These are phyloP conservation scores for Setaria viridis DNA, from an alignment of 202 grass and related monocot species.

Conservation along the genomic window DNA sequence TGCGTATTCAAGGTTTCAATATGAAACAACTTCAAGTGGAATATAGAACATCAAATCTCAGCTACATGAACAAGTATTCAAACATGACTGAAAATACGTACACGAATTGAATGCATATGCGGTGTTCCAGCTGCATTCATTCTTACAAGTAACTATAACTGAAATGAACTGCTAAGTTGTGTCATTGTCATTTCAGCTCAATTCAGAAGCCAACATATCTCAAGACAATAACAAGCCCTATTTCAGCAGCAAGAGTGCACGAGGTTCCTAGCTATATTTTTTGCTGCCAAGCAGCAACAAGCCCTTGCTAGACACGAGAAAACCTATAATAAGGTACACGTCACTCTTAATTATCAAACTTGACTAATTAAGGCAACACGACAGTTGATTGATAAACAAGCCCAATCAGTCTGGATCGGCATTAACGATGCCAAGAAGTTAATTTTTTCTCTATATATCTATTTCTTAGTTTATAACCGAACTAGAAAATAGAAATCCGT, in stretches of 20 bases:
- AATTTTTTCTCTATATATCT: background rate
- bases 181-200: background rate
- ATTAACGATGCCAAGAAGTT: background rate
- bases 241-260: background rate
- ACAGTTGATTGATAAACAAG: background rate
- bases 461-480: background rate
- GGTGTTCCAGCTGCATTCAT: background rate
- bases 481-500: background rate
- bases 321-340: background rate
- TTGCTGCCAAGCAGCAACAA: background rate
- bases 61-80: background rate
- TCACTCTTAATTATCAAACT: background rate
- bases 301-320: background rate
- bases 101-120: background rate
- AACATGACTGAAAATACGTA: background rate
- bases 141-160: background rate
- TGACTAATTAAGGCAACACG: background rate
- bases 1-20: background rate
- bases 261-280: background rate
- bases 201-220: background rate
- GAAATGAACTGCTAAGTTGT: background rate
- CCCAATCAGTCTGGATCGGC: background rate
- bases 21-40: background rate
- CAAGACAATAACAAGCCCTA: background rate
- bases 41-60: background rate